A percentile compares a stretch with the other conserved stretches of the same genome.
phyloP scores from a whole-genome alignment of 2,329 filamentous ascomycete genomes.

The Fonsecaea erecta region DNA sequence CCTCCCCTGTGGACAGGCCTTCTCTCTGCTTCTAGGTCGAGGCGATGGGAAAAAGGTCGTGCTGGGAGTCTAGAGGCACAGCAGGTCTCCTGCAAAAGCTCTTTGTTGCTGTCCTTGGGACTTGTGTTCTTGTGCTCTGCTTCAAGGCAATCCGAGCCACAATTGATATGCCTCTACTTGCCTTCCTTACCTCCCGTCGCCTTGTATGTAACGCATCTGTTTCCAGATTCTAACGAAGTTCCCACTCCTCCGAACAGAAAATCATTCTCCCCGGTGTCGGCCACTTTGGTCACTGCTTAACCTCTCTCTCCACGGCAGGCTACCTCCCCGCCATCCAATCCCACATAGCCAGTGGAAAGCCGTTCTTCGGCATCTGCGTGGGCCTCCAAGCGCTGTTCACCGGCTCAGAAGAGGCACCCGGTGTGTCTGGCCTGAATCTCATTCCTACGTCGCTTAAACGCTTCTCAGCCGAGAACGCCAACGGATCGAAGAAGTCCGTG shows the following conservation, averaged over 20 bases:
- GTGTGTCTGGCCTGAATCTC: constrained; percentile 73
- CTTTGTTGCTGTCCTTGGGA: not conserved
- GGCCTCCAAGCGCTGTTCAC: constrained; percentile 89
- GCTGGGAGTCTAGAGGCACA: too few relatives aligned
- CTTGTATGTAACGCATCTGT: not conserved
- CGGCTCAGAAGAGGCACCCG: constrained; percentile 77
- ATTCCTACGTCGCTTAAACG: constrained; percentile 72
- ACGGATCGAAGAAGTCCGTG: constrained; percentile 61
- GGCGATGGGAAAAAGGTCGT: too few relatives aligned
- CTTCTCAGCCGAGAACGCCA: constrained; percentile 62
- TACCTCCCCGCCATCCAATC: constrained; percentile 81
- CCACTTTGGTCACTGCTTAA: constrained; percentile 95
- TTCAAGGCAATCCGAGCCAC: too few relatives aligned
- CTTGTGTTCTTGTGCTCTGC: too few relatives aligned
- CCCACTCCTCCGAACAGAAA: constrained; percentile 60
- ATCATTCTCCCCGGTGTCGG: constrained; percentile 95
- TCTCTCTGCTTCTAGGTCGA: too few relatives aligned
- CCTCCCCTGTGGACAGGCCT: too few relatives aligned
- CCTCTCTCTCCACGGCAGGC: constrained; percentile 78
- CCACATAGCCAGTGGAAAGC: constrained; percentile 89
- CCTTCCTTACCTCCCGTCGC: too few relatives aligned
- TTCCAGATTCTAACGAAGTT: not conserved
- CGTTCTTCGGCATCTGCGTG: constrained; percentile 97
- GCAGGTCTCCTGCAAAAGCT: too few relatives aligned
- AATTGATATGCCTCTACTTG: too few relatives aligned